A percentile compares a stretch with the other conserved stretches of the same genome.
Conservation (phyloP, 306 rosid genomes). For the Quercus ilex region DNA sequence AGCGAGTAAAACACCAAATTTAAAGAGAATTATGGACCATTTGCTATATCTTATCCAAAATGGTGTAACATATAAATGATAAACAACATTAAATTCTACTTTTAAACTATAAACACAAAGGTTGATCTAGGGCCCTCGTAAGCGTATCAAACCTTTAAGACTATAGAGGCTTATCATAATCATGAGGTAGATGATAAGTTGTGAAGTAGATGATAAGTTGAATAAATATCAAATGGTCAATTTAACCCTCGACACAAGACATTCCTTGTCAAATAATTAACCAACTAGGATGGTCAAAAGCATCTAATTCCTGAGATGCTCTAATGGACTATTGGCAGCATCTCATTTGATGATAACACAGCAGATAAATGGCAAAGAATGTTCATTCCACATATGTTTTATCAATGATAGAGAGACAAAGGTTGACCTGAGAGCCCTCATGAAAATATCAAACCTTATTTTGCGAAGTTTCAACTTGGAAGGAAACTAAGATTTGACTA, state of each 20-base stretch:
- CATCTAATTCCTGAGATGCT: background rate
- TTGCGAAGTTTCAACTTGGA: background rate
- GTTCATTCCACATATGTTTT: background rate
- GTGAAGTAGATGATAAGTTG: background rate
- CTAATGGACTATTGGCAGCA: conserved; percentile 13
- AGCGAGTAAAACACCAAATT: background rate
- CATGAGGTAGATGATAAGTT: background rate
- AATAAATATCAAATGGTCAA: conserved; percentile 5
- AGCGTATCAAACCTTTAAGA: background rate
- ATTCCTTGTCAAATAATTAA: conserved; percentile 3
- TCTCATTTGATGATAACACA: conserved; percentile 17
- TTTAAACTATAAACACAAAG: background rate
- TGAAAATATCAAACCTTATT: background rate
- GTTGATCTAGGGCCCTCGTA: background rate
- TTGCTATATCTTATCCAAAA: background rate
- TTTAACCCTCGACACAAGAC: background rate
- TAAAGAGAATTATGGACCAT: background rate
- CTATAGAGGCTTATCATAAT: background rate
- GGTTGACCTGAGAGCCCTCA: background rate
- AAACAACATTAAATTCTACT: background rate
- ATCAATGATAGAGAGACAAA: background rate
- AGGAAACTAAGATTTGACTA: background rate
- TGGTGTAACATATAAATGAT: background rate
- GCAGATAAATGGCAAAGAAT: background rate
- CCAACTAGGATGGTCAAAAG: conserved; percentile 5